Evolutionary conservation across 208 protist genomes (phyloP).

Genomic region (Phytomonas sp.): DNA sequence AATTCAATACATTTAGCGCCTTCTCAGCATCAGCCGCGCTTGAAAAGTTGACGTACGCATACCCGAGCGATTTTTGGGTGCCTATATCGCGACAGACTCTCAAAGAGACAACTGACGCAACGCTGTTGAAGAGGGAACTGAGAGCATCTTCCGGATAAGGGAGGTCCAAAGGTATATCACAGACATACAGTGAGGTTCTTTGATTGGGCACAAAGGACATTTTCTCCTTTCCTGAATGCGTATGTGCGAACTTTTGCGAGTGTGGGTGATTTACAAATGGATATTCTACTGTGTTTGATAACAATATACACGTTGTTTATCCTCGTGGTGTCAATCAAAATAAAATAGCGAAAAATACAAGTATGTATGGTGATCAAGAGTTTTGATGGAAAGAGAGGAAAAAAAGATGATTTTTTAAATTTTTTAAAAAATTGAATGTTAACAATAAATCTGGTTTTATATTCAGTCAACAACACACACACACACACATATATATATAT

Average conservation of each 20-base stretch:
- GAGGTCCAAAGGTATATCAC: constrained; percentile 88
- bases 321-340: neutral
- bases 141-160: constrained; percentile 72
- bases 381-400: neutral
- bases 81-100: constrained; percentile 92
- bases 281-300: neutral
- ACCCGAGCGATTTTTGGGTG: constrained; percentile 91
- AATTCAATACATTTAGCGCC: constrained; percentile 94
- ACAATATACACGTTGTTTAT: neutral
- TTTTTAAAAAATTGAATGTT: neutral
- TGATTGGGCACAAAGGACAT: constrained; percentile 1
- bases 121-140: constrained; percentile 91
- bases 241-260: neutral
- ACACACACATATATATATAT: constrained; percentile 6
- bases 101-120: constrained; percentile 92
- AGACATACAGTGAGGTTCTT: constrained; percentile 90
- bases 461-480: neutral
- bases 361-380: neutral
- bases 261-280: neutral
- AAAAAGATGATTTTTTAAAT: neutral
- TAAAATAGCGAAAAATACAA: neutral
- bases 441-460: neutral
- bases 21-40: constrained; percentile 90
- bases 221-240: neutral
- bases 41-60: constrained; percentile 98